Percentiles rank a stretch among this genome's conserved stretches.
phyloP scores from a whole-genome alignment of 352 stramenopile species.

The Phytophthora hibernalis region DNA sequence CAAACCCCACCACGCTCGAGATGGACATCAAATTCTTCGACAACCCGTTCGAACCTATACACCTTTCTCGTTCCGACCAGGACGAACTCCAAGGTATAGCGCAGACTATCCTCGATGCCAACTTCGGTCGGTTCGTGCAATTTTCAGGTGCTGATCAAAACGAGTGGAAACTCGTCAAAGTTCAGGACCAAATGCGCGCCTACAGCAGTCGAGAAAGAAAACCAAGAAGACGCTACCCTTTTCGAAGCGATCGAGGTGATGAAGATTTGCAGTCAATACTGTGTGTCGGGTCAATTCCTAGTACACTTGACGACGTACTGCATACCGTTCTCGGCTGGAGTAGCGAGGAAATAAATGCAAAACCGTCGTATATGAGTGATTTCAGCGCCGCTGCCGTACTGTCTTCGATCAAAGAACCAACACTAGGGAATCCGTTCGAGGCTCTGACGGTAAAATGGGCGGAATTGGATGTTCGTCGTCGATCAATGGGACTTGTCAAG shows the following conservation, averaged over 20 bases:
- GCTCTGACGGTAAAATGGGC: constrained; percentile 38
- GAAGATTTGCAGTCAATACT: constrained; percentile 32
- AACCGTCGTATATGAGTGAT: constrained; percentile 46
- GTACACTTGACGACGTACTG: constrained; percentile 34
- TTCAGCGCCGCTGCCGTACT: constrained; percentile 44
- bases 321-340: background rate
- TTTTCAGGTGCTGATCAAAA: constrained; percentile 7
- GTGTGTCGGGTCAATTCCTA: constrained; percentile 31
- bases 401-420: constrained; percentile 40
- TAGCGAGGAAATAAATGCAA: constrained; percentile 31
- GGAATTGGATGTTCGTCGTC: constrained; percentile 40
- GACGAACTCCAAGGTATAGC: constrained; percentile 20
- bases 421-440: constrained; percentile 45
- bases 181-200: constrained; percentile 5
- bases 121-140: constrained; percentile 32
- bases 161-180: constrained; percentile 25
- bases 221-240: background rate
- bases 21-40: background rate
- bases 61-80: constrained; percentile 17
- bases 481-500: constrained; percentile 45
- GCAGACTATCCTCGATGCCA: constrained; percentile 25
- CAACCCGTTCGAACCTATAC: constrained; percentile 33
- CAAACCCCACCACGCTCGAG: background rate
- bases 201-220: constrained; percentile 4
- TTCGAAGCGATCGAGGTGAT: background rate